Evolutionary conservation across 2,329 filamentous ascomycete species (phyloP).

Genomic region (Metarhizium album): DNA sequence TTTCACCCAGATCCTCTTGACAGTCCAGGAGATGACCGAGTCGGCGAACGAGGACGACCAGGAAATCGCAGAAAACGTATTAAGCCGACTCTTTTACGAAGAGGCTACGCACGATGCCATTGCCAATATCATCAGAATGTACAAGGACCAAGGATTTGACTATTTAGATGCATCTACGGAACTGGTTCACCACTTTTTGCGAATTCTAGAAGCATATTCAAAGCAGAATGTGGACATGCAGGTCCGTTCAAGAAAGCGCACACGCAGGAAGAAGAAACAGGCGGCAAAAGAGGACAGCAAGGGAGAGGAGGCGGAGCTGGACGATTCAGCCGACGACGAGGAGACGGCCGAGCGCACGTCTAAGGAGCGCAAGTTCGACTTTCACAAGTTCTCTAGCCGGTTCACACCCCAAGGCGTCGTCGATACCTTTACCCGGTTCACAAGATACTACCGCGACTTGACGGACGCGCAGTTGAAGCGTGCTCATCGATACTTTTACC

Average conservation of each 20-base stretch:
- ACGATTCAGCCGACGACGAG: slow-evolving; percentile 63
- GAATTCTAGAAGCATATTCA: slow-evolving; percentile 84
- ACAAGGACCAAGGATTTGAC: slow-evolving; percentile 87
- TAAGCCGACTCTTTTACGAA: slow-evolving; percentile 97
- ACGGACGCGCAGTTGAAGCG: slow-evolving; percentile 74
- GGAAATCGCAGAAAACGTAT: slow-evolving; percentile 94
- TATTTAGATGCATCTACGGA: slow-evolving; percentile 91
- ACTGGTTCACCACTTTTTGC: slow-evolving; percentile 80
- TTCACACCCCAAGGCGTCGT: slow-evolving; percentile 80
- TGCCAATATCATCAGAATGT: slow-evolving; percentile 67
- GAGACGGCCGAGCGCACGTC: slow-evolving; percentile 58
- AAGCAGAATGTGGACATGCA: slow-evolving; percentile 94
- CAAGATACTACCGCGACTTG: slow-evolving; percentile 71
- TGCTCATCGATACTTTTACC: slow-evolving; percentile 87
- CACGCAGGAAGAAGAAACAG: slow-evolving; percentile 60
- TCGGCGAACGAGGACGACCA: slow-evolving; percentile 84
- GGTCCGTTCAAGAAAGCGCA: slow-evolving; percentile 68
- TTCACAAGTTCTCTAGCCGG: slow-evolving; percentile 66
- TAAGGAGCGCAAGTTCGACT: slow-evolving; percentile 88
- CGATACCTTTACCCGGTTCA: slow-evolving; percentile 77
- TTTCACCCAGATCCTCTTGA: slow-evolving; percentile 87
- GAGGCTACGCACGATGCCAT: slow-evolving; percentile 86
- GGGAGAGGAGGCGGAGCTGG: slow-evolving; percentile 47
- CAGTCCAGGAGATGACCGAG: slow-evolving; percentile 83
- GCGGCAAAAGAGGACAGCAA: slow-evolving; percentile 31